phyloP scores from a whole-genome alignment of 1,284 basidiomycete species.

The Agroathelia rolfsii region DNA sequence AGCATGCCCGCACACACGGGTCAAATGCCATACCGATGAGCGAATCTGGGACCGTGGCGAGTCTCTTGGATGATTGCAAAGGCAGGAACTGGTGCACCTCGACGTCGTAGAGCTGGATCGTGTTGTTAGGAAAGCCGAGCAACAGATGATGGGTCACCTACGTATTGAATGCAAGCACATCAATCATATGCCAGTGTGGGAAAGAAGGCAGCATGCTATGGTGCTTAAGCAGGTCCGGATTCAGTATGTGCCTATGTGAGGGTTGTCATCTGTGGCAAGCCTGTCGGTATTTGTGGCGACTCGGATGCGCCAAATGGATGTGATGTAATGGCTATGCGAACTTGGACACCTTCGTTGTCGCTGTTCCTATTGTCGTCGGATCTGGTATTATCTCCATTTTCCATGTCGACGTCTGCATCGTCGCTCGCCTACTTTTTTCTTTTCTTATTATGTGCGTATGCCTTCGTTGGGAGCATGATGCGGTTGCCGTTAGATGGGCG shows the following conservation, averaged over 20 bases:
- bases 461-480: too few relatives aligned
- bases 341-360: constrained; percentile 17
- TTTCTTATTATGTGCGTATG: too few relatives aligned
- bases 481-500: too few relatives aligned
- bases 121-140: constrained; percentile 72
- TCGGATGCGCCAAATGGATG: constrained; percentile 50
- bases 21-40: constrained; percentile 67
- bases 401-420: constrained; percentile 16
- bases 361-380: constrained; percentile 20
- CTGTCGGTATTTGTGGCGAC: constrained; percentile 87
- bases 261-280: constrained; percentile 78
- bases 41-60: constrained; percentile 58
- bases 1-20: constrained; percentile 38
- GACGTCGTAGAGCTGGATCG: constrained; percentile 77
- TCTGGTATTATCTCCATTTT: constrained; percentile 19
- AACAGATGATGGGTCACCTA: constrained; percentile 57
- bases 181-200: constrained; percentile 51
- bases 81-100: constrained; percentile 69
- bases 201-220: constrained; percentile 77
- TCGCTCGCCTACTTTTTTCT: constrained; percentile 18
- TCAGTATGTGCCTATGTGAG: constrained; percentile 76
- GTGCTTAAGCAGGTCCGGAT: constrained; percentile 80
- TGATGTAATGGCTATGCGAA: constrained; percentile 24
- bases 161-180: constrained; percentile 65
- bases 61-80: too few relatives aligned